These are phyloP conservation scores for Dryadomyces sulphureus DNA, from an alignment of 2,329 filamentous ascomycete genomes.

Conservation along the genomic window DNA sequence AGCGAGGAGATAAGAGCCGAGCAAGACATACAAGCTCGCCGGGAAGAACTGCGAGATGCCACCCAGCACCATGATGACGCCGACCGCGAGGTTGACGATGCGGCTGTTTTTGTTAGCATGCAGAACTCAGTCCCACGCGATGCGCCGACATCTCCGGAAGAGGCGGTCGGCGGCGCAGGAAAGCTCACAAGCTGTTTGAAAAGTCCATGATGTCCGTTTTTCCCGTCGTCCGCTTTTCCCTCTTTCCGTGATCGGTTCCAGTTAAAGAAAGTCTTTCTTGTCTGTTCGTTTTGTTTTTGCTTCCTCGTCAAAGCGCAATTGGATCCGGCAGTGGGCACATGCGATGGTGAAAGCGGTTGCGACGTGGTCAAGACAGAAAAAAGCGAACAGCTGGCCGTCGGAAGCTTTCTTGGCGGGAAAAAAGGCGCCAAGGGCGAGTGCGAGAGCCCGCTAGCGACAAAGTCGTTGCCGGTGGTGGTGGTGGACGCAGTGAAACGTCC, in stretches of 20 bases:
- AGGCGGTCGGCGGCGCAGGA: neutral
- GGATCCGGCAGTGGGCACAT: neutral
- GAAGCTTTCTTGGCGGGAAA: no score
- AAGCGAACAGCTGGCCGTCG: neutral
- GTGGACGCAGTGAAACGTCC: no score
- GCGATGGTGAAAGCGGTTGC: no score
- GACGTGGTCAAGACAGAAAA: neutral
- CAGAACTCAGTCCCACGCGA: no score
- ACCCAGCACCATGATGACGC: constrained; percentile 74
- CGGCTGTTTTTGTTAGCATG: constrained; percentile 51
- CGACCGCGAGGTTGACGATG: constrained; percentile 83
- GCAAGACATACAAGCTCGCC: constrained; percentile 37
- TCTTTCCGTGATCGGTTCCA: no score
- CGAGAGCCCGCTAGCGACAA: no score
- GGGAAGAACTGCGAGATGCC: constrained; percentile 61
- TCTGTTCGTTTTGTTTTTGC: no score
- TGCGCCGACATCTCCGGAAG: neutral
- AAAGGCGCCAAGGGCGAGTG: no score
- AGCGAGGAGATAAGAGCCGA: neutral
- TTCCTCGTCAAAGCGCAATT: neutral
- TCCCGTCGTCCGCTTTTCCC: neutral
- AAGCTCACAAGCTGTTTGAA: constrained; percentile 75
- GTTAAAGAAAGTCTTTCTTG: neutral
- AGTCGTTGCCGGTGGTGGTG: no score
- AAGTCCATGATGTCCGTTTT: constrained; percentile 64